These are phyloP conservation scores for Brassica rapa DNA, from an alignment of 345 rosid genomes.

Conservation along the genomic window DNA sequence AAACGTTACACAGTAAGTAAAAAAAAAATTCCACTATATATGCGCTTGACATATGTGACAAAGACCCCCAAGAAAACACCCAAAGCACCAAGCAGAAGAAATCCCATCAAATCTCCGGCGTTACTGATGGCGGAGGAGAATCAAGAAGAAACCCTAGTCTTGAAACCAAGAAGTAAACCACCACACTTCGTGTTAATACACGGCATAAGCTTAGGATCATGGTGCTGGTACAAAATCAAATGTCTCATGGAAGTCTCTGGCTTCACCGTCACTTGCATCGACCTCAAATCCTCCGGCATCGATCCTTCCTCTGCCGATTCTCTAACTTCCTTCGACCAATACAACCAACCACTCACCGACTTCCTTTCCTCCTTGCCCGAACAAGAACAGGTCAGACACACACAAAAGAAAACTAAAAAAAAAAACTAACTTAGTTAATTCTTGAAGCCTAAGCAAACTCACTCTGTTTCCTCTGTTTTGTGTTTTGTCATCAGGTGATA, in stretches of 20 bases:
- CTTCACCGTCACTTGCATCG: slow-evolving; percentile 72
- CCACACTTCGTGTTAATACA: slow-evolving; percentile 83
- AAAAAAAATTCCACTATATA: slow-evolving; percentile 10
- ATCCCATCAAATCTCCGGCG: slow-evolving; percentile 12
- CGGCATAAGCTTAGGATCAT: slow-evolving; percentile 73
- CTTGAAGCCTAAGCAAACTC: slow-evolving; percentile 31
- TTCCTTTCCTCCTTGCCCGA: slow-evolving; percentile 62
- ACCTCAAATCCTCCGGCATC: slow-evolving; percentile 68
- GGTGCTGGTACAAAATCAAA: slow-evolving; percentile 95
- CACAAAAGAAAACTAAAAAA: not conserved
- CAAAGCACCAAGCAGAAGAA: not conserved
- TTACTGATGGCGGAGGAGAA: slow-evolving; percentile 48
- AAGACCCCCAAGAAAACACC: not conserved
- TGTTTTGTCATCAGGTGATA: slow-evolving; percentile 55
- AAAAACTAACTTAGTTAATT: not conserved
- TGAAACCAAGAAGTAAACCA: slow-evolving; percentile 10
- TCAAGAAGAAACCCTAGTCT: slow-evolving; percentile 12
- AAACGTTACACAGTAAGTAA: not conserved
- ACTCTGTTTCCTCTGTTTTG: slow-evolving; percentile 13
- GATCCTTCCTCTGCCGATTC: slow-evolving; percentile 56
- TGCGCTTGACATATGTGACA: slow-evolving; percentile 26
- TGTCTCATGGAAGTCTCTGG: slow-evolving; percentile 82
- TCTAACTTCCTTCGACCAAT: slow-evolving; percentile 61
- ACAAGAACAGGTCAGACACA: slow-evolving; percentile 56
- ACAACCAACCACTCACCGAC: slow-evolving; percentile 75